phyloP scores from a whole-genome alignment of 2,329 filamentous ascomycete genomes.

The Alternaria infectoria region DNA sequence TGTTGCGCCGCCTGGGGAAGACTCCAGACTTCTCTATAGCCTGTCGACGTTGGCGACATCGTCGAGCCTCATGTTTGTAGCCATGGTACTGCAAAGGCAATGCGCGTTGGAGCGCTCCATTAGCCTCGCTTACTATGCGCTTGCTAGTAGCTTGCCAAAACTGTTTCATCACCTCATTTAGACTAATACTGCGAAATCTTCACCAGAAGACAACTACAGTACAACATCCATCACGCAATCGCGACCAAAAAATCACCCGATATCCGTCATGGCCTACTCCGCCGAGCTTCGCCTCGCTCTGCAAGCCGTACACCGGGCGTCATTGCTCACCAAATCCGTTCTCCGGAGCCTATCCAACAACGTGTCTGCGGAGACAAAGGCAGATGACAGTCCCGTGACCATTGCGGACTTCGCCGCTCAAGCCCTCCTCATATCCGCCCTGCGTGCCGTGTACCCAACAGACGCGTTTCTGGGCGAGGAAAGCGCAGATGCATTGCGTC shows the following conservation, averaged over 20 bases:
- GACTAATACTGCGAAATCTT: conserved; percentile 16
- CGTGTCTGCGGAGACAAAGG: conserved; percentile 60
- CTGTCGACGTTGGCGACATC: background rate
- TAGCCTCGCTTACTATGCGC: conserved; percentile 23
- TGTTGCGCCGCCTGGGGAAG: background rate
- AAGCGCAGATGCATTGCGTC: conserved; percentile 60
- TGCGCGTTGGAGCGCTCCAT: conserved; percentile 1
- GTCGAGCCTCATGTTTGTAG: conserved; percentile 2
- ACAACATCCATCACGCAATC: conserved; percentile 8
- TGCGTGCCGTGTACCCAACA: conserved; percentile 60
- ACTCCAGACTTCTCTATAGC: background rate
- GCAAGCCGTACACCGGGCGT: conserved; percentile 61
- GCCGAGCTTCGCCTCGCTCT: conserved; percentile 42
- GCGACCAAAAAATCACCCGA: background rate
- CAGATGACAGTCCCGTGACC: conserved; percentile 66
- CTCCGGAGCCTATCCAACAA: conserved; percentile 56
- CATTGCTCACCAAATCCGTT: conserved; percentile 63
- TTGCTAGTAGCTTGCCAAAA: conserved; percentile 10
- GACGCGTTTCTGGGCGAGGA: conserved; percentile 70
- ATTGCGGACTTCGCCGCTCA: conserved; percentile 70
- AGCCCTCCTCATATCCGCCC: conserved; percentile 64
- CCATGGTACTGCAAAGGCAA: background rate
- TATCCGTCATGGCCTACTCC: conserved; percentile 23
- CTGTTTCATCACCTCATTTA: conserved; percentile 14
- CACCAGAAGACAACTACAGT: conserved; percentile 4